Percentiles rank a stretch among this genome's conserved stretches.
phyloP scores from a whole-genome alignment of 169 alveolate species.

The Ichthyophthirius multifiliis region DNA sequence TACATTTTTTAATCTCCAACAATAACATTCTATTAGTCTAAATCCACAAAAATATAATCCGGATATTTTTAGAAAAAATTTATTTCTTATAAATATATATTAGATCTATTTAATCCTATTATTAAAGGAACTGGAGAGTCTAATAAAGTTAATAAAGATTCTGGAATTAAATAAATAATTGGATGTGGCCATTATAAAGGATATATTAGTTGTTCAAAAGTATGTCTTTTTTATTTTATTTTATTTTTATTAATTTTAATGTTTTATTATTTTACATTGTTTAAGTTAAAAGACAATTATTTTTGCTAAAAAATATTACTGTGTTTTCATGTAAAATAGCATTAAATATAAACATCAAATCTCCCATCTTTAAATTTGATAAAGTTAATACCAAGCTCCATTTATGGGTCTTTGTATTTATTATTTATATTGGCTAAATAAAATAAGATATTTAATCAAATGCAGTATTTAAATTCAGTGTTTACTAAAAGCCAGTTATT shows the following conservation, averaged over 20 bases:
- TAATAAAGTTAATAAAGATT: not conserved
- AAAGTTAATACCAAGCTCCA: slow-evolving; percentile 11
- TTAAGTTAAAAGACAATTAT: not conserved
- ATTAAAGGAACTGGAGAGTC: slow-evolving; percentile 11
- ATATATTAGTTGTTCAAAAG: not conserved
- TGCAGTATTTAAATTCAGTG: not conserved
- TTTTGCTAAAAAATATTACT: not conserved
- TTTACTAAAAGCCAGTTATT: not conserved
- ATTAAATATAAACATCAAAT: not conserved
- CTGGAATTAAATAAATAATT: not conserved
- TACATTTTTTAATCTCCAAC: not conserved
- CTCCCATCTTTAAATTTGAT: not conserved
- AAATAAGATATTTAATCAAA: not conserved
- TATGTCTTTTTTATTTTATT: not conserved
- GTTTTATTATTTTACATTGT: not conserved
- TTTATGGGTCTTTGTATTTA: not conserved
- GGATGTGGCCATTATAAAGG: slow-evolving; percentile 21
- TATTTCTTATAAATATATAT: not conserved
- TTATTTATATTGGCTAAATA: not conserved
- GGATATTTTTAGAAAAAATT: not conserved
- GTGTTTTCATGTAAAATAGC: slow-evolving; percentile 1
- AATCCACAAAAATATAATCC: not conserved
- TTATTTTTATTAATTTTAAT: not conserved
- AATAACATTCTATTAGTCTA: not conserved
- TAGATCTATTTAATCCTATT: not conserved